A percentile compares a stretch with the other conserved stretches of the same genome.
These are phyloP conservation scores for Creolimax fragrantissima DNA, from an alignment of 78 protist species.

Conservation along the genomic window DNA sequence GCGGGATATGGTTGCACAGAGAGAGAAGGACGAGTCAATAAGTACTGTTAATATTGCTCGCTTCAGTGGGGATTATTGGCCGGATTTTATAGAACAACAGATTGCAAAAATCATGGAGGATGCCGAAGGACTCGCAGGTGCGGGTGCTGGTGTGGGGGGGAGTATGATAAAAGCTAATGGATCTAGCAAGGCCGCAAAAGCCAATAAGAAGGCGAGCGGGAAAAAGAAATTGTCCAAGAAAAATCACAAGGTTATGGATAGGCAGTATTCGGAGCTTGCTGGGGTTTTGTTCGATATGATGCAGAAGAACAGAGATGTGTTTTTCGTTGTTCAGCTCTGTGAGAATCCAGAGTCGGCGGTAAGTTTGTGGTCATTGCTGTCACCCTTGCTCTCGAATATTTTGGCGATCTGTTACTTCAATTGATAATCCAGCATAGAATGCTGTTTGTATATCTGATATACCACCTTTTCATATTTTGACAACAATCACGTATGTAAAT, in stretches of 20 bases:
- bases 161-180: background rate
- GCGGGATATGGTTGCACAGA: background rate
- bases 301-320: slow-evolving; percentile 24
- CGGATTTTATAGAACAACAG: slow-evolving; percentile 14
- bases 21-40: background rate
- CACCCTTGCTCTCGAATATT: background rate
- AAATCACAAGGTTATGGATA: background rate
- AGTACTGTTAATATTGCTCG: slow-evolving; percentile 8
- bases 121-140: background rate
- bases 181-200: background rate
- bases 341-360: background rate
- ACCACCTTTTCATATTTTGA: background rate
- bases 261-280: slow-evolving; percentile 21
- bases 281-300: background rate
- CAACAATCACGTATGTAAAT: background rate
- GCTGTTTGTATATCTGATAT: background rate
- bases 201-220: slow-evolving; percentile 9
- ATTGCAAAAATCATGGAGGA: slow-evolving; percentile 11
- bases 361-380: background rate
- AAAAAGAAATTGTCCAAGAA: background rate
- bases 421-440: background rate
- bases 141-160: background rate
- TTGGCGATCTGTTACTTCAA: background rate
- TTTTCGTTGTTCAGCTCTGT: slow-evolving; percentile 1
- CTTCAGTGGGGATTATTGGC: slow-evolving; percentile 28